Evolutionary conservation across 306 rosid genomes (phyloP), one percentile per base, ranked within the genome.

Genomic region (Vigna unguiculata): DNA sequence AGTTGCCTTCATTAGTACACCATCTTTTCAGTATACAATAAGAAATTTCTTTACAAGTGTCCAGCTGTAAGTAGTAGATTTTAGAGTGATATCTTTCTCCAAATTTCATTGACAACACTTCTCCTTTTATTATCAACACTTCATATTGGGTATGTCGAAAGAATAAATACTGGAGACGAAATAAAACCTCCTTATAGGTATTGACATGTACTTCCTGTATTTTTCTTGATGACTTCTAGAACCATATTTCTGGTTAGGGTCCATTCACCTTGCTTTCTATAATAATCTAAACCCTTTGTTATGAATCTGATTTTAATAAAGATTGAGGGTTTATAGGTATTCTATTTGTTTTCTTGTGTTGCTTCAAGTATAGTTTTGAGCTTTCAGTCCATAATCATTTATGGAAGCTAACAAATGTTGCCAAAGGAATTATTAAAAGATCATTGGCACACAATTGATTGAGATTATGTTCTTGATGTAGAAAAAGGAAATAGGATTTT

Each of bases 311-410:
- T 80, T 79, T 52, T 41, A 41, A 46, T 36, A 25, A 61, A 34
- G 43, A 40, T 54, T 63, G 55, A 52, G 66, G 66, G 45, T 30
- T 53, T 61, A 76, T 49, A 10, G 30, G 55, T 52, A 16, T 49
- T 64, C 24, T 36, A 51, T 43, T 67, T 66, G 74, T 80, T 69
- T 74, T 48, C 60, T 36, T 68, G 57, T 55, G 43, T 20, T 59
- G 67, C 52, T 32, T 75, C 61, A 38, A 48, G 6, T 60, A 40
- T 67, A 48, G 52, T 59, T 77, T 68, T 21, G n/a, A 72, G 67
- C 20, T 58, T 6, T 80, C 57, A 55, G 61, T 53, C 36, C 10
- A 16, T 36, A 22, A 12, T 49, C 53, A 55, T 74, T 66, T 36
- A 48, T 47, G 41, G 49, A 74, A 75, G 47, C 38, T 61, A 38